A percentile compares a stretch with the other conserved stretches of the same genome.
phyloP scores from a whole-genome alignment of 139 green algal species.

The Volvox reticuliferus region DNA sequence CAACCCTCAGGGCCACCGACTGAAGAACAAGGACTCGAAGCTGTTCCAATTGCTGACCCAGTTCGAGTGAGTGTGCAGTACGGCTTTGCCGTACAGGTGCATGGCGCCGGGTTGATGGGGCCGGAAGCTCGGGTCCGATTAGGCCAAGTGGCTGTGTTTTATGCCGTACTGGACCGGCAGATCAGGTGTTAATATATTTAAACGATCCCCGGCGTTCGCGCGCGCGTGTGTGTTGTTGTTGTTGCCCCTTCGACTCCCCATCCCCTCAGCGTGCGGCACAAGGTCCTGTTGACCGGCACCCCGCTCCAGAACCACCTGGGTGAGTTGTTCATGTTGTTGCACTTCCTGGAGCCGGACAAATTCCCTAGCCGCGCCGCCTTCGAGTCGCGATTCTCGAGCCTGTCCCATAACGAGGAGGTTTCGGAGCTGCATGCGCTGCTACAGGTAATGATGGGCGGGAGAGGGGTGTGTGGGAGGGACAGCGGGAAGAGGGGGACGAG shows the following conservation, averaged over 20 bases:
- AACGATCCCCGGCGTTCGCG: too few relatives aligned
- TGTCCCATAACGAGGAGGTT: slow-evolving; percentile 71
- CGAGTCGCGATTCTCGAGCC: slow-evolving; percentile 59
- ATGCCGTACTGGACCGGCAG: too few relatives aligned
- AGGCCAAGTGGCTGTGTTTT: too few relatives aligned
- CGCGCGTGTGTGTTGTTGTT: too few relatives aligned
- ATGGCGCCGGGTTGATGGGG: neutral
- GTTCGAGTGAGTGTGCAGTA: slow-evolving; percentile 30
- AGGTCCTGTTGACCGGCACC: slow-evolving; percentile 81
- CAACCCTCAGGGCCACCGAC: slow-evolving; percentile 46
- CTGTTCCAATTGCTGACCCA: slow-evolving; percentile 73
- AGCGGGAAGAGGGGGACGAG: neutral
- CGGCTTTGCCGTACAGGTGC: too few relatives aligned
- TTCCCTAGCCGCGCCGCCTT: slow-evolving; percentile 77
- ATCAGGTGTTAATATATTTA: too few relatives aligned
- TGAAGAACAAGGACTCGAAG: slow-evolving; percentile 70
- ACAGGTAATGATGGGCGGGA: slow-evolving; percentile 23
- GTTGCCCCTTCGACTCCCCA: neutral
- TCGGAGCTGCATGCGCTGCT: neutral
- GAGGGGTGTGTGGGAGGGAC: neutral
- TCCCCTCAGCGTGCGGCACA: slow-evolving; percentile 52
- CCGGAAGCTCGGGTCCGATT: too few relatives aligned
- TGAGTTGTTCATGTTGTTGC: slow-evolving; percentile 85
- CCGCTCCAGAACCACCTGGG: slow-evolving; percentile 86
- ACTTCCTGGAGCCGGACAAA: slow-evolving; percentile 85